Base-by-base conservation (phyloP, 768 basidiomycete genomes). In the Daedaleopsis nitida region DNA sequence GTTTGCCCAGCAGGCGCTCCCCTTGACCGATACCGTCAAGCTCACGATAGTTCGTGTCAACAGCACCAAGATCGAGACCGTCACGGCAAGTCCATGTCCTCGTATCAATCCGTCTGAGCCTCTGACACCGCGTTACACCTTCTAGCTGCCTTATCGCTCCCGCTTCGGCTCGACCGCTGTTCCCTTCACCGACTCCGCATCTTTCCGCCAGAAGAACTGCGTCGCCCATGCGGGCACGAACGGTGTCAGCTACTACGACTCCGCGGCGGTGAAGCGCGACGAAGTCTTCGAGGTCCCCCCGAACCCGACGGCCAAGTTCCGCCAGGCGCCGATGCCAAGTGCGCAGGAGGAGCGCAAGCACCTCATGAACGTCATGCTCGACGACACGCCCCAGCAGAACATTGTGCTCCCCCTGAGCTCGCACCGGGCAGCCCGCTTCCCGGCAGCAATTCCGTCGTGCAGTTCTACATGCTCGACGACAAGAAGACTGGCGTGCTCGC, bases 101-200 rank as follows among this genome's bases (percentile, higher is more conserved):
- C n/a, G 42, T 11, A 14, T 13, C 44, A 19, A 17, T n/a, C 17
- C 44, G 13, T 45, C 44, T n/a, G 9, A 14, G 17, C 8, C 43
- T 5, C 17, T n/a, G 17, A n/a, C n/a, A 14, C 6, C 42, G 42
- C 42, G 14, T 12, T 14, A 12, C 42, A 19, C 23, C 16, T 13
- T 17, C 27, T 9, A 86, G 84, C 70, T 86, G 55, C 85, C 86
- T 13, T 87, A 84, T 69, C 81, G 82, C 39, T 85, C 84, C 4
- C 79, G 83, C 44, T 77, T 86, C 61, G 79, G 80, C 24, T 72
- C 79, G 1, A 68, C 69, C 11, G 74, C 81, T 24, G 75, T 74
- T 21, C 68, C 76, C 17, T 87, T 85, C 68, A 81, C 81, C 1
- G 78, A 85, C 67, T 70, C 72, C 2, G 72, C 73, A 10, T 81